phyloP scores from a whole-genome alignment of 306 rosid species.

The Vigna reflexopilosa region DNA sequence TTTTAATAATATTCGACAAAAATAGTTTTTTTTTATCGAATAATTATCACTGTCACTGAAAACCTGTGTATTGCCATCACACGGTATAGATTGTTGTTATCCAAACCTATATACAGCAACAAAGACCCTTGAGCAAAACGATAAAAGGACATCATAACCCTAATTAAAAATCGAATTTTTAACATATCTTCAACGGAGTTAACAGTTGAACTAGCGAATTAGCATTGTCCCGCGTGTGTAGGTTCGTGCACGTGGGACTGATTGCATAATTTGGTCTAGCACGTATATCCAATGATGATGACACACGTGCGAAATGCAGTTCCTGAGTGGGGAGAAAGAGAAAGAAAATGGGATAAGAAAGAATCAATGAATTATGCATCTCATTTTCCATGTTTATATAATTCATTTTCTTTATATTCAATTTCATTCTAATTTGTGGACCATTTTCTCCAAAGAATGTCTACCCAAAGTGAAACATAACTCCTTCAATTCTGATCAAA shows the following conservation, averaged over 20 bases:
- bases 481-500: conserved; percentile 53
- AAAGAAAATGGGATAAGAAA: conserved; percentile 1
- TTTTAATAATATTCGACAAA: no score
- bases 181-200: neutral
- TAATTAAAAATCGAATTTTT: neutral
- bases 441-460: conserved; percentile 67
- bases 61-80: neutral
- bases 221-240: conserved; percentile 14
- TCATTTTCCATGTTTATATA: conserved; percentile 50
- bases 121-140: neutral
- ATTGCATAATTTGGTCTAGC: conserved; percentile 57
- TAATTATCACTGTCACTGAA: conserved; percentile 4
- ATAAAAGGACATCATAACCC: conserved; percentile 29
- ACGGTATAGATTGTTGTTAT: no score
- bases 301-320: conserved; percentile 66
- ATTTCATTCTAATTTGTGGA: conserved; percentile 46
- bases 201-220: neutral
- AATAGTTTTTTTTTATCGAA: neutral
- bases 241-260: conserved; percentile 51
- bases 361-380: conserved; percentile 37
- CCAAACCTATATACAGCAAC: no score
- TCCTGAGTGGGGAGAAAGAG: conserved; percentile 40
- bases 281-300: conserved; percentile 59
- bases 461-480: conserved; percentile 68
- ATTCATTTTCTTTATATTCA: conserved; percentile 8